These are phyloP conservation scores for Penicillium salamii DNA, from an alignment of 495 filamentous ascomycete genomes.

Conservation along the genomic window DNA sequence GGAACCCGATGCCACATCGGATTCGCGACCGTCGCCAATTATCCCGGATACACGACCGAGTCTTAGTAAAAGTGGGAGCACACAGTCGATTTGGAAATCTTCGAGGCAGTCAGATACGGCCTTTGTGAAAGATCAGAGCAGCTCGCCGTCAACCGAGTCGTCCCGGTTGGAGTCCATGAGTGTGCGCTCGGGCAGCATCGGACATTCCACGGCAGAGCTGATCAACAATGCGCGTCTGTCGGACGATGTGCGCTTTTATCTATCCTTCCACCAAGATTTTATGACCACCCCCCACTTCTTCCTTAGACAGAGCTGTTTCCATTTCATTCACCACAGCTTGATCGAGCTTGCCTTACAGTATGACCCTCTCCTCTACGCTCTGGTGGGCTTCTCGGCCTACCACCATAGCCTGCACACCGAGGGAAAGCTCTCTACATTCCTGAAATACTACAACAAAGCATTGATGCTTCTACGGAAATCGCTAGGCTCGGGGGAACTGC, in stretches of 20 bases:
- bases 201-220: slow-evolving; percentile 28
- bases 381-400: slow-evolving; percentile 90
- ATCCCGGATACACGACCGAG: slow-evolving; percentile 21
- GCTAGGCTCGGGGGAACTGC: slow-evolving; percentile 64
- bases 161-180: slow-evolving; percentile 34
- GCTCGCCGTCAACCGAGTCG: slow-evolving; percentile 47
- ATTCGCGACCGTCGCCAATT: slow-evolving; percentile 25
- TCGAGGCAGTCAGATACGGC: slow-evolving; percentile 8
- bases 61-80: slow-evolving; percentile 31
- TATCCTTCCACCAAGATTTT: slow-evolving; percentile 72
- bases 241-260: slow-evolving; percentile 71
- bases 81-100: slow-evolving; percentile 38
- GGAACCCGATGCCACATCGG: slow-evolving; percentile 28
- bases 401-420: slow-evolving; percentile 69
- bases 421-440: slow-evolving; percentile 74
- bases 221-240: slow-evolving; percentile 46
- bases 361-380: slow-evolving; percentile 81
- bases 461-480: slow-evolving; percentile 72
- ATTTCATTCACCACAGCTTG: slow-evolving; percentile 71
- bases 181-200: slow-evolving; percentile 32
- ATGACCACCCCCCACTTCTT: slow-evolving; percentile 80
- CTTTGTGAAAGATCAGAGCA: slow-evolving; percentile 37
- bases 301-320: slow-evolving; percentile 59
- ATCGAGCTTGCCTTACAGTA: slow-evolving; percentile 70
- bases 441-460: slow-evolving; percentile 87